Evolutionary conservation across 768 basidiomycete species (phyloP).

Genomic region (Kwoniella newhampshirensis): DNA sequence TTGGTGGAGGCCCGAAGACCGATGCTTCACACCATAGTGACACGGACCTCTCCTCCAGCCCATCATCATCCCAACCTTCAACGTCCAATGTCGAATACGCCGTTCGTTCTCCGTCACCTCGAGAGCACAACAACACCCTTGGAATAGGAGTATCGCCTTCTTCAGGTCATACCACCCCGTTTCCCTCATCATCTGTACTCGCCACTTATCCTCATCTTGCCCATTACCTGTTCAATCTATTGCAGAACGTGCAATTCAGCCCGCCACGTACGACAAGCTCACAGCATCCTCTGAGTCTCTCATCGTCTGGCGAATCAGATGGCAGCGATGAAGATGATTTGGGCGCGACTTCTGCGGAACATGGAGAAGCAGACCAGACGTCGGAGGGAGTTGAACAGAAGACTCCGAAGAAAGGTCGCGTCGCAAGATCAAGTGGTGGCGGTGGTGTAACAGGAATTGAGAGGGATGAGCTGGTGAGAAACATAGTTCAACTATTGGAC

Average conservation of each 20-base stretch:
- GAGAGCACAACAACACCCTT: conserved; percentile 9
- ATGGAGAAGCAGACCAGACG: neutral
- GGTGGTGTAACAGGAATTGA: conserved; percentile 50
- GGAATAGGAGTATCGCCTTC: conserved; percentile 15
- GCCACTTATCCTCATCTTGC: conserved; percentile 39
- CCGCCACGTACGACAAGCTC: conserved; percentile 9
- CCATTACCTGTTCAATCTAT: conserved; percentile 41
- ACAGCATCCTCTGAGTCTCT: conserved; percentile 51
- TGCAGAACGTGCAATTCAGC: conserved; percentile 21
- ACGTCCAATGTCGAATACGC: conserved; percentile 4
- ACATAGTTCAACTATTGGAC: conserved; percentile 69
- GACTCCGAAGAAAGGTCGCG: conserved; percentile 22
- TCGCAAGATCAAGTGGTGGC: conserved; percentile 4
- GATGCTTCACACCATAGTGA: too few species aligned
- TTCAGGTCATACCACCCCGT: conserved; percentile 9
- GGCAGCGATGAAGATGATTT: conserved; percentile 36
- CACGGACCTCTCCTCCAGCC: too few species aligned
- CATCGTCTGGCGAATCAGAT: conserved; percentile 44
- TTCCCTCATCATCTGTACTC: conserved; percentile 23
- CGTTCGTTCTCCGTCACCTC: conserved; percentile 17
- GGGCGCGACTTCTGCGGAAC: neutral
- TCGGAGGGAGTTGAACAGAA: conserved; percentile 7
- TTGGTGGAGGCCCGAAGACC: too few species aligned
- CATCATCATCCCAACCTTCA: too few species aligned
- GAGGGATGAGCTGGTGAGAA: conserved; percentile 64